phyloP scores from a whole-genome alignment of 148 eudicot species.

The Rhododendron vialii region DNA sequence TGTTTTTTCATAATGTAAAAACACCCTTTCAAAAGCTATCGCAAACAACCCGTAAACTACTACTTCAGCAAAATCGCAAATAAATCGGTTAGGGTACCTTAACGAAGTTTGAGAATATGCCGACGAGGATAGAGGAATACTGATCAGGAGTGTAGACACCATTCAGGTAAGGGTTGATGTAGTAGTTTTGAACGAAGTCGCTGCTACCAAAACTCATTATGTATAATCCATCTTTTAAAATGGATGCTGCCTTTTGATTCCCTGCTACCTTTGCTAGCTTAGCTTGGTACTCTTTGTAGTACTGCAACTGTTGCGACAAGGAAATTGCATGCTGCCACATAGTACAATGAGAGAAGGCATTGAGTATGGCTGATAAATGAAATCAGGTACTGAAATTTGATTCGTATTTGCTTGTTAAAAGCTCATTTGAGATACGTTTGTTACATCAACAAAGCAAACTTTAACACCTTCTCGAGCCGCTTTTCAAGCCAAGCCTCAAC shows the following conservation, averaged over 20 bases:
- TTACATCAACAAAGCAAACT: not conserved
- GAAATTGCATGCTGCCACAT: slow-evolving; percentile 76
- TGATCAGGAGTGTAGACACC: slow-evolving; percentile 53
- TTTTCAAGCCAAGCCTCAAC: not conserved
- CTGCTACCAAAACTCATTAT: slow-evolving; percentile 71
- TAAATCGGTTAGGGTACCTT: slow-evolving; percentile 29
- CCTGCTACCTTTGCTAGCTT: slow-evolving; percentile 68
- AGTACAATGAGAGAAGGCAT: not conserved
- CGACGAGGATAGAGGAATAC: slow-evolving; percentile 34
- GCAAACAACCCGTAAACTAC: not conserved
- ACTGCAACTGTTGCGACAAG: slow-evolving; percentile 64
- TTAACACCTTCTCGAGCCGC: not conserved
- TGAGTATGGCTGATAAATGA: not conserved
- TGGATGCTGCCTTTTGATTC: slow-evolving; percentile 52
- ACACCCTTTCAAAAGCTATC: not conserved
- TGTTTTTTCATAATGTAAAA: not conserved
- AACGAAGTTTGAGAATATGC: slow-evolving; percentile 53
- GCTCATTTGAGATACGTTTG: not conserved
- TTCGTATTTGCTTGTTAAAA: not conserved
- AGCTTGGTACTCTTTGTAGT: slow-evolving; percentile 78
- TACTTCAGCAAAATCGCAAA: not conserved
- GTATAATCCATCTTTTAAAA: slow-evolving; percentile 57
- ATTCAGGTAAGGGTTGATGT: slow-evolving; percentile 67
- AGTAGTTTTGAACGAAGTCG: slow-evolving; percentile 84
- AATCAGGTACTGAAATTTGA: not conserved